These are phyloP conservation scores for Cairneyella variabilis DNA, from an alignment of 495 filamentous ascomycete genomes.

Conservation along the genomic window DNA sequence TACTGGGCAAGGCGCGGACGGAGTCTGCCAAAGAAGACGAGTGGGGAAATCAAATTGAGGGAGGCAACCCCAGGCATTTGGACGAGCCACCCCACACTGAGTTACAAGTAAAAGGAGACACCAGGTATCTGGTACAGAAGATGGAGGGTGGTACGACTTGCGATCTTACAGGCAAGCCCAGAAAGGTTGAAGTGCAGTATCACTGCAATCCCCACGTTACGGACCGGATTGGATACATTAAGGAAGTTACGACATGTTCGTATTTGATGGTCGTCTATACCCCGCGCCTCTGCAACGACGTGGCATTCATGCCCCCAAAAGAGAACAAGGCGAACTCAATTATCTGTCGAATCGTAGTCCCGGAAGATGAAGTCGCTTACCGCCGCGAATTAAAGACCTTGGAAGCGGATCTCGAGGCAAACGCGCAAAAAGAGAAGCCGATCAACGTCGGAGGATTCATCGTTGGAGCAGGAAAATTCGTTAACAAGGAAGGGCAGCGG, in stretches of 20 bases:
- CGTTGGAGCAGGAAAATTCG: conserved; percentile 49
- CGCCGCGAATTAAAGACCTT: conserved; percentile 29
- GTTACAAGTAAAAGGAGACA: conserved; percentile 76
- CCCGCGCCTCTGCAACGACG: conserved; percentile 85
- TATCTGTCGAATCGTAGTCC: conserved; percentile 56
- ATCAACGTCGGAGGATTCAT: conserved; percentile 45
- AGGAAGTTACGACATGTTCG: conserved; percentile 88
- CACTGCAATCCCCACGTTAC: conserved; percentile 80
- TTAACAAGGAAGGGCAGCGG: conserved; percentile 40
- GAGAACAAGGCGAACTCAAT: conserved; percentile 75
- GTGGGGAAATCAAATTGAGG: conserved; percentile 26
- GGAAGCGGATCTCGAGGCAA: conserved; percentile 31
- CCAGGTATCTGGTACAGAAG: conserved; percentile 86
- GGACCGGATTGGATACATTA: conserved; percentile 91
- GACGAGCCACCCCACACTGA: conserved; percentile 53
- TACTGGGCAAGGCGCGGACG: conserved; percentile 57
- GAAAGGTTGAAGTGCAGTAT: conserved; percentile 86
- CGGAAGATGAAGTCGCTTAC: conserved; percentile 29
- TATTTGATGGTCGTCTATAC: conserved; percentile 96
- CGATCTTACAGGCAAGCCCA: conserved; percentile 81
- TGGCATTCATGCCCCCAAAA: conserved; percentile 85
- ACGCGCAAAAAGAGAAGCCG: conserved; percentile 27
- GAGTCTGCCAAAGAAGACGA: conserved; percentile 33
- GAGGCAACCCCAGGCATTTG: conserved; percentile 29
- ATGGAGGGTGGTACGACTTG: conserved; percentile 83